These are phyloP conservation scores for Coniochaeta sp. DNA, from an alignment of 2,329 filamentous ascomycete genomes.

Conservation along the genomic window DNA sequence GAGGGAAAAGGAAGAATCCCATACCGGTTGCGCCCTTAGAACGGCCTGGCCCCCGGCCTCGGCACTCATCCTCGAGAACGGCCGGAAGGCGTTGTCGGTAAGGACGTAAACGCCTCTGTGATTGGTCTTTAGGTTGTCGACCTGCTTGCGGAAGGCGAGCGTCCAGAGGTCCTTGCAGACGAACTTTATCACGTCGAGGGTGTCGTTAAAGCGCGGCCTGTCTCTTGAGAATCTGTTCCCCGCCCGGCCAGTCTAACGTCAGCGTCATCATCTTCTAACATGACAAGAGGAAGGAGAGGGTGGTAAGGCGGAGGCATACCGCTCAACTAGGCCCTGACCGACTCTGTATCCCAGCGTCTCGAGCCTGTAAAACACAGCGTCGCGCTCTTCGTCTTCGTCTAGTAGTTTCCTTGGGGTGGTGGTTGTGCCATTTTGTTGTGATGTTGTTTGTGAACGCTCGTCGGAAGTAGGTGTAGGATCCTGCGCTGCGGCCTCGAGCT, in stretches of 20 bases:
- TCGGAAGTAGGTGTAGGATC: background rate
- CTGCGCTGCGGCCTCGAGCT: conserved; percentile 48
- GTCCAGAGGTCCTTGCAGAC: conserved; percentile 98
- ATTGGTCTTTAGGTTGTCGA: conserved; percentile 98
- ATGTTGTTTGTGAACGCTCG: background rate
- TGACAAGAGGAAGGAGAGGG: background rate
- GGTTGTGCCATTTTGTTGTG: background rate
- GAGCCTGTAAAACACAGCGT: conserved; percentile 77
- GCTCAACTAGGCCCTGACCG: conserved; percentile 83
- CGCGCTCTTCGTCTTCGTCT: conserved; percentile 75
- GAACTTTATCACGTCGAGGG: conserved; percentile 95
- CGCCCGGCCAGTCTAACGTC: no score
- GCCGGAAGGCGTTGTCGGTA: conserved; percentile 86
- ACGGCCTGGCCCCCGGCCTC: conserved; percentile 68
- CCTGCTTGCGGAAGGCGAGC: conserved; percentile 89
- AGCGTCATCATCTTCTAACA: background rate
- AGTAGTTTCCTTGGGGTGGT: conserved; percentile 14
- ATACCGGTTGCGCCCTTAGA: conserved; percentile 69
- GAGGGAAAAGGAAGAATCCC: conserved; percentile 20
- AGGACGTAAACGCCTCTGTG: conserved; percentile 96
- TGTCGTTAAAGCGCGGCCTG: conserved; percentile 81
- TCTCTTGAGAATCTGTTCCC: conserved; percentile 65
- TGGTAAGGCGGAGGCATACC: conserved; percentile 41
- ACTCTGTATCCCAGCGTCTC: conserved; percentile 86
- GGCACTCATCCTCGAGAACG: conserved; percentile 83